Evolutionary conservation across 768 basidiomycete species (phyloP).

Genomic region (Mycena vitilis): DNA sequence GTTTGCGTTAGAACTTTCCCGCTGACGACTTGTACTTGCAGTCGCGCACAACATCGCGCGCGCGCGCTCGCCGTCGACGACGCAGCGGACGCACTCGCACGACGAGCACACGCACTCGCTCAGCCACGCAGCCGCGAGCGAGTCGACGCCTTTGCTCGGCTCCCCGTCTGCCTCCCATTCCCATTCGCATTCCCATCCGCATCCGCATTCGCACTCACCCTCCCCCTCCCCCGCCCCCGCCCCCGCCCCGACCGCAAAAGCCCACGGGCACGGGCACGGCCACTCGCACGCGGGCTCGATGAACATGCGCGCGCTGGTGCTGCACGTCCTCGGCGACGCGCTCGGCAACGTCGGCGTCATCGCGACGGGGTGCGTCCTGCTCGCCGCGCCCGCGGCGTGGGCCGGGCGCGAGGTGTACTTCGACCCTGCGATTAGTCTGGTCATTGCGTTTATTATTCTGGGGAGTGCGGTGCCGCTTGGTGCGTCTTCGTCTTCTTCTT

Average conservation of each 20-base stretch:
- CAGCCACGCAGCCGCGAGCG: background rate
- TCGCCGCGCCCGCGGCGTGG: conserved; percentile 3
- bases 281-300: conserved; percentile 75
- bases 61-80: conserved; percentile 60
- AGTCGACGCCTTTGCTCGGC: conserved; percentile 32
- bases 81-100: conserved; percentile 37
- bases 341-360: conserved; percentile 99
- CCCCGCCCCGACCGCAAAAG: background rate
- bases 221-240: too few relatives aligned
- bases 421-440: conserved; percentile 92
- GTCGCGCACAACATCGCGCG: conserved; percentile 85
- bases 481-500: conserved; percentile 46
- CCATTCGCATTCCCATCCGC: conserved; percentile 7
- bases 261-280: conserved; percentile 41
- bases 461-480: conserved; percentile 93
- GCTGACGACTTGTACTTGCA: conserved; percentile 49
- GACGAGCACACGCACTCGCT: background rate
- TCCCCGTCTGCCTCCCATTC: background rate
- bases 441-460: conserved; percentile 97
- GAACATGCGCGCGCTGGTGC: conserved; percentile 97
- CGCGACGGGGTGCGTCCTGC: conserved; percentile 90
- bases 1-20: conserved; percentile 57
- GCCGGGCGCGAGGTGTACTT: conserved; percentile 61
- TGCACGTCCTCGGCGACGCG: conserved; percentile 97
- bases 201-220: conserved; percentile 12